These are phyloP conservation scores for Aspergillus hortae DNA, from an alignment of 2,329 filamentous ascomycete genomes.

Conservation along the genomic window DNA sequence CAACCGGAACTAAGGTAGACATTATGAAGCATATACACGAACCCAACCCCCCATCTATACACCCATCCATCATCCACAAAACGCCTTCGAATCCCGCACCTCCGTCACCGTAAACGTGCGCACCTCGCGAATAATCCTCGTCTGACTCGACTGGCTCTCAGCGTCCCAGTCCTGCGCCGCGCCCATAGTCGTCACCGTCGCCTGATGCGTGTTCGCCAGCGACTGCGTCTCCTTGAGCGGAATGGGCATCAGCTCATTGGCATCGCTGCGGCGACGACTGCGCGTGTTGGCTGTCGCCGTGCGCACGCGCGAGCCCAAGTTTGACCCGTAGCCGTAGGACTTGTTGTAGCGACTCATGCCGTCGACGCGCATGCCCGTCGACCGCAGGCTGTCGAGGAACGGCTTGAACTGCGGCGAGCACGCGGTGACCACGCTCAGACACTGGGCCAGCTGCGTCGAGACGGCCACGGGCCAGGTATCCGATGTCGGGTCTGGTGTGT, in stretches of 20 bases:
- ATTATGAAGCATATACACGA: background rate
- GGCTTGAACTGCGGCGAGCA: constrained; percentile 30
- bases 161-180: constrained; percentile 17
- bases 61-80: background rate
- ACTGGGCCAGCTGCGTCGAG: constrained; percentile 16
- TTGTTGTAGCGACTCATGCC: constrained; percentile 15
- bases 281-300: background rate
- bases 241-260: constrained; percentile 14
- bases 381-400: constrained; percentile 27
- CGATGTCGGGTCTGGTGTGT: constrained; percentile 16
- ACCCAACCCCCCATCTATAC: background rate
- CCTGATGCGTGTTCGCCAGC: background rate
- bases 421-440: constrained; percentile 26
- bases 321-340: constrained; percentile 13
- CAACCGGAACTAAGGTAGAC: no score
- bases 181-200: constrained; percentile 13
- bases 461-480: constrained; percentile 20
- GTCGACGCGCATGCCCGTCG: constrained; percentile 24
- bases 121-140: constrained; percentile 24
- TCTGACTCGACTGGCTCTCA: constrained; percentile 24
- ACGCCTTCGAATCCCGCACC: constrained; percentile 2
- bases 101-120: constrained; percentile 23
- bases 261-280: constrained; percentile 7
- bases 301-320: constrained; percentile 6
- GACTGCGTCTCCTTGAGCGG: constrained; percentile 2